Conservation (phyloP, 2,329 filamentous ascomycete genomes). For the Fusarium sarcochroum region DNA sequence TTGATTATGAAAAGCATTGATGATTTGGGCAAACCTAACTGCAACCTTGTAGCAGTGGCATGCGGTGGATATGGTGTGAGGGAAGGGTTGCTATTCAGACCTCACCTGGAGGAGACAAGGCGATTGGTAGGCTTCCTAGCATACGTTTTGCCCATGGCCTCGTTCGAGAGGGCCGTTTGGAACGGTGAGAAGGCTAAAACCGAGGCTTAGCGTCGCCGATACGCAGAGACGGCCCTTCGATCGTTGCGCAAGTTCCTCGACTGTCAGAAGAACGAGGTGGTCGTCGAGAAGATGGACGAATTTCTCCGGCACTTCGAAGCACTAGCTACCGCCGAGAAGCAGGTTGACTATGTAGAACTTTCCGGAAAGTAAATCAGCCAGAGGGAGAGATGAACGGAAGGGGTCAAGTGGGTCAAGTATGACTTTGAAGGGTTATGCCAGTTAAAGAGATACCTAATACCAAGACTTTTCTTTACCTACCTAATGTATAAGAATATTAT, state of each 20-base stretch:
- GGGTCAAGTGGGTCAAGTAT: too few species aligned
- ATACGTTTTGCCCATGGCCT: neutral
- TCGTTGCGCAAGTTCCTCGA: neutral
- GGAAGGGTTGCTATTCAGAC: neutral
- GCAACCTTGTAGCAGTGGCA: neutral
- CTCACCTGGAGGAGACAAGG: neutral
- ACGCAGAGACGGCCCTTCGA: neutral
- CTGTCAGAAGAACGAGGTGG: neutral
- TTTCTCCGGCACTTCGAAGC: constrained; percentile 1
- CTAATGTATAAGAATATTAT: too few species aligned
- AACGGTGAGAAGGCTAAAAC: neutral
- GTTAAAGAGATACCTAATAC: too few species aligned
- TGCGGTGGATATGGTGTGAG: neutral
- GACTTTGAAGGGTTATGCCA: too few species aligned
- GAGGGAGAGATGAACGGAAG: neutral
- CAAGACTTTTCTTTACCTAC: too few species aligned
- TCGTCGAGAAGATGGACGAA: neutral
- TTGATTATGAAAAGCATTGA: neutral
- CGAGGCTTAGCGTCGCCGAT: neutral
- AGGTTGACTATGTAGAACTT: neutral
- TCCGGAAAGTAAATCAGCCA: neutral
- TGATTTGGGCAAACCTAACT: neutral
- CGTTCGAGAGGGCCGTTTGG: constrained; percentile 5
- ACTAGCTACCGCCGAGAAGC: neutral
- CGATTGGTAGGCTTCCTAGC: neutral